These are phyloP conservation scores for Metschnikowia santaceciliae DNA, from an alignment of 805 yeast genomes.

Conservation along the genomic window DNA sequence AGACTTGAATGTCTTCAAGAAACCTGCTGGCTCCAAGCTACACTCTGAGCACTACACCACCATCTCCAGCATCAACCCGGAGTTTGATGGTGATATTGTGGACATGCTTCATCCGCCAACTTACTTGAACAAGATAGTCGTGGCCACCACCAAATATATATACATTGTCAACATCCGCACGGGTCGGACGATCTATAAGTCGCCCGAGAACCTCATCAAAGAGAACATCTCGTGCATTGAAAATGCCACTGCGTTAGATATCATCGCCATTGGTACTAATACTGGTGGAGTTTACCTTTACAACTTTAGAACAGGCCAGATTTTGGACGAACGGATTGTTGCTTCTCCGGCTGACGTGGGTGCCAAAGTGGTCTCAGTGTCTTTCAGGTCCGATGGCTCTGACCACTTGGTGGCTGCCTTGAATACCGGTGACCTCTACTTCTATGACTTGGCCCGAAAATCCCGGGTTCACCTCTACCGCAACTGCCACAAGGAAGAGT, in stretches of 20 bases:
- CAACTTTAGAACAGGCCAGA: conserved; percentile 63
- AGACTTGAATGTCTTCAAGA: conserved; percentile 52
- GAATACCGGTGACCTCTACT: conserved; percentile 74
- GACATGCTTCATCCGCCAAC: conserved; percentile 82
- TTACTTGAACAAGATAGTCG: conserved; percentile 80
- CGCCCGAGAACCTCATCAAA: conserved; percentile 45
- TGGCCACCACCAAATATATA: conserved; percentile 67
- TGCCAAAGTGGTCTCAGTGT: conserved; percentile 52
- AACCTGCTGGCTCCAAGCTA: conserved; percentile 39
- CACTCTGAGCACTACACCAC: conserved; percentile 68
- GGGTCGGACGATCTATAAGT: conserved; percentile 62
- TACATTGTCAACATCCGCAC: conserved; percentile 71
- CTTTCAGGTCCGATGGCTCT: conserved; percentile 89
- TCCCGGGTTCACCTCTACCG: conserved; percentile 73
- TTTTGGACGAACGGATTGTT: conserved; percentile 46
- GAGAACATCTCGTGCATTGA: conserved; percentile 64
- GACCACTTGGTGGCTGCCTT: conserved; percentile 80
- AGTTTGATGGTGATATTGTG: conserved; percentile 68
- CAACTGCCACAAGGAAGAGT: conserved; percentile 64
- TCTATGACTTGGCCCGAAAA: conserved; percentile 73
- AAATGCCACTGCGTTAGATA: conserved; percentile 82
- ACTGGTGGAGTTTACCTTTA: conserved; percentile 63
- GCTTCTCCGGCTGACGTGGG: conserved; percentile 38
- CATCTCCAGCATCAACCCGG: conserved; percentile 45
- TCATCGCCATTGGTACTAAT: conserved; percentile 71